These are phyloP conservation scores for Ceratobasidium sp. DNA, from an alignment of 1,284 basidiomycete genomes.

Conservation along the genomic window DNA sequence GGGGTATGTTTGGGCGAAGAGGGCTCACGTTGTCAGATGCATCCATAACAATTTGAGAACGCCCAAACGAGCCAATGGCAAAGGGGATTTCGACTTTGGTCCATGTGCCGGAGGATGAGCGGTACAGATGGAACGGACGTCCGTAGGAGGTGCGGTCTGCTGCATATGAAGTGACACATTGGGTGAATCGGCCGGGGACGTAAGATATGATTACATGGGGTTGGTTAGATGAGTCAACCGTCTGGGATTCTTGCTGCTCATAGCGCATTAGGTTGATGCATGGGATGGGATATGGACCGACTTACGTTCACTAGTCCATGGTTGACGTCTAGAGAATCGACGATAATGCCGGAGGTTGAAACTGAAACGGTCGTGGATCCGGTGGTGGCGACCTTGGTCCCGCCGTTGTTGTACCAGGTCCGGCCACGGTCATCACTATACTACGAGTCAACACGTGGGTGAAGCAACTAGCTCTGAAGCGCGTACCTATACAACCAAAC, in stretches of 20 bases:
- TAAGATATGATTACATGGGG: slow-evolving; percentile 46
- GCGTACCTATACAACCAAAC: slow-evolving; percentile 41
- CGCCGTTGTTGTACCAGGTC: slow-evolving; percentile 45
- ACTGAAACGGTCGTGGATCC: slow-evolving; percentile 42
- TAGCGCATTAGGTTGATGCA: not conserved
- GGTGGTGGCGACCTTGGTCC: slow-evolving; percentile 43
- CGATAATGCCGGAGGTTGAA: slow-evolving; percentile 44
- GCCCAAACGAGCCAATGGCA: slow-evolving; percentile 40
- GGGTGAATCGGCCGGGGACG: slow-evolving; percentile 46
- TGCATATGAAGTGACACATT: slow-evolving; percentile 44
- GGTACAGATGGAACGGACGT: slow-evolving; percentile 44
- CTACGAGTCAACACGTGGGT: not conserved
- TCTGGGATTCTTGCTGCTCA: slow-evolving; percentile 44
- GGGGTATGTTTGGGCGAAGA: no score
- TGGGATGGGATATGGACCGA: not conserved
- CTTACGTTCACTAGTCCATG: slow-evolving; percentile 45
- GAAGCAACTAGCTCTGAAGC: not conserved
- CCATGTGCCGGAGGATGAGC: slow-evolving; percentile 42
- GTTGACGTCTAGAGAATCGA: slow-evolving; percentile 44
- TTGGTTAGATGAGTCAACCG: slow-evolving; percentile 40
- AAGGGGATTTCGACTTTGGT: slow-evolving; percentile 45
- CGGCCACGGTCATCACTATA: slow-evolving; percentile 44
- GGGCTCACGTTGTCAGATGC: slow-evolving; percentile 41
- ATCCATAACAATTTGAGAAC: slow-evolving; percentile 46
- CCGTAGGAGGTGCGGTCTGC: slow-evolving; percentile 34